Evolutionary conservation across 202 grass and related monocot species (phyloP).

Genomic region (Thinopyrum obtusiflorum): DNA sequence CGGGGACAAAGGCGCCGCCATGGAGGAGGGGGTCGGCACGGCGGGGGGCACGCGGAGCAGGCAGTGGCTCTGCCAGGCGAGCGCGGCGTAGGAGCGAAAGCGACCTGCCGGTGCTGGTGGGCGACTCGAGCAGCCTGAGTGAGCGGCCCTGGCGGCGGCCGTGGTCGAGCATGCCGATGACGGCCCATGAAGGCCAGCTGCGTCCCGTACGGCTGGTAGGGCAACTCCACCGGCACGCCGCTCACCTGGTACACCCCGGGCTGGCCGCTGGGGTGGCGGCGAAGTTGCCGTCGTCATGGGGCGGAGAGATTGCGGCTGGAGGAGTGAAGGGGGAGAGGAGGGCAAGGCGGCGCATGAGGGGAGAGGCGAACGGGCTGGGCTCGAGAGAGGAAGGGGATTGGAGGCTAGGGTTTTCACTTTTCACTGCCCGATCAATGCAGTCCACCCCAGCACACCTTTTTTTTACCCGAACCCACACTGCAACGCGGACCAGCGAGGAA

Average conservation of each 20-base stretch:
- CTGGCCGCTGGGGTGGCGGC: not conserved
- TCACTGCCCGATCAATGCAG: too few relatives aligned
- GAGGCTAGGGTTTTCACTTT: too few relatives aligned
- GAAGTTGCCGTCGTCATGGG: slow-evolving; percentile 33
- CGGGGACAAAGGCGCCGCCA: slow-evolving; percentile 77
- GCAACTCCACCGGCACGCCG: slow-evolving; percentile 88
- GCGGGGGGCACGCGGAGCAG: slow-evolving; percentile 30
- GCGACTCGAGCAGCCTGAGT: slow-evolving; percentile 82
- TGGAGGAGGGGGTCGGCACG: slow-evolving; percentile 50
- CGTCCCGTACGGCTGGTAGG: slow-evolving; percentile 79
- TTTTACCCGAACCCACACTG: too few relatives aligned
- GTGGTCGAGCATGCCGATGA: slow-evolving; percentile 72
- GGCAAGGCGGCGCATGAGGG: too few relatives aligned
- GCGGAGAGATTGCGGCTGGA: not conserved
- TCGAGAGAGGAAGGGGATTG: too few relatives aligned
- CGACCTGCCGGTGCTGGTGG: slow-evolving; percentile 91
- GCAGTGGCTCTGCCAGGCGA: slow-evolving; percentile 80
- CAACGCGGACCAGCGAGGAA: too few relatives aligned
- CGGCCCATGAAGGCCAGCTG: slow-evolving; percentile 97
- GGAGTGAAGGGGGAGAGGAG: too few relatives aligned
- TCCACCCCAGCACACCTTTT: too few relatives aligned
- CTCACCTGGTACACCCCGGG: slow-evolving; percentile 73
- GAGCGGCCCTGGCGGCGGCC: slow-evolving; percentile 75
- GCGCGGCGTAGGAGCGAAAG: slow-evolving; percentile 83
- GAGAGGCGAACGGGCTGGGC: too few relatives aligned